Evolutionary conservation across 805 yeast genomes (phyloP), one percentile per base, ranked within the genome.

Genomic region (Starmerella apicola): DNA sequence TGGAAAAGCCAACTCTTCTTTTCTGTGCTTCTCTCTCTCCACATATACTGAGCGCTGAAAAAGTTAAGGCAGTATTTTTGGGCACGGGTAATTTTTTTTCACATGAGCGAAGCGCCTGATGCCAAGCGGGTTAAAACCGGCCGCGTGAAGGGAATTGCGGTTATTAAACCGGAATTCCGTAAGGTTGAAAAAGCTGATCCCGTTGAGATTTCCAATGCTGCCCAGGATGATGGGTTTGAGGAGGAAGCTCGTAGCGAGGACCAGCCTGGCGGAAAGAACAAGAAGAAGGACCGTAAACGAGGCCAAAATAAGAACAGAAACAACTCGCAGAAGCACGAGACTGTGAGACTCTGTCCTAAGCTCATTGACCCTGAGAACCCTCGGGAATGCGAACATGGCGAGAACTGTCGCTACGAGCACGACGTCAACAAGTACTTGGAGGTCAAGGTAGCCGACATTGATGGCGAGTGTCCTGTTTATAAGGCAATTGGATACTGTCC

Each of bases 401-500:
- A 71, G 15, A 65, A 63, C 36, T 91, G 99, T 64, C 70, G 78
- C 43, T 80, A 68, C 55, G 72, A 76, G 34, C 99, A 91, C 62
- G 80, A 85, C 60, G 56, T 85, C 19, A 68, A 66, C 3, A 65
- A 59, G 34, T 91, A 84, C 52, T 57, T 91, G 23, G 61, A 55
- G 0, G 57, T 71, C 19, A 88, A 91, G 58, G 79, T 75, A 1
- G 67, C 61, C 0, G 97, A 91, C 56, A 62, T 83, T 18, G 72
- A 68, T 8, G 93, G 94, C 0, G 54, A 53, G 1, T 91, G 99
- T 61, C 97, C 98, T 0, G 95, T 83, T 3, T 85, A 64, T 55
- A 65, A 64, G 25, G 78, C 81, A 1, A 65, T 83, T 26, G 99
- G 99, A 0, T 77, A 74, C 54, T 91, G 99, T 66, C 94, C 95